Percentiles rank a stretch among this genome's conserved stretches.
Evolutionary conservation across 2,329 filamentous ascomycete species (phyloP).

Genomic region (Orbilia javanica): DNA sequence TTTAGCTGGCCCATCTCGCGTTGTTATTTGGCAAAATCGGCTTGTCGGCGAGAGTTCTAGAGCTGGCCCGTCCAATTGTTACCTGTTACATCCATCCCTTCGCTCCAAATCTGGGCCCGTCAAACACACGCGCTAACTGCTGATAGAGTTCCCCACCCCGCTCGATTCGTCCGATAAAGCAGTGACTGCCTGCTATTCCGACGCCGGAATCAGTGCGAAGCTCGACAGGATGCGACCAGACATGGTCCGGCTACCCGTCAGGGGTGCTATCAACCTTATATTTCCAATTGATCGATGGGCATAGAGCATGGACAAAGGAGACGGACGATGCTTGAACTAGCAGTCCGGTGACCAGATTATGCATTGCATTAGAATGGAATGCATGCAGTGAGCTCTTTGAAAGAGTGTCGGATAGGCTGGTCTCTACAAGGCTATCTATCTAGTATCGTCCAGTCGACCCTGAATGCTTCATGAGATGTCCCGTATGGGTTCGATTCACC

Average conservation of each 20-base stretch:
- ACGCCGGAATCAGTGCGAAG: slow-evolving; percentile 51
- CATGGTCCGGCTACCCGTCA: slow-evolving; percentile 30
- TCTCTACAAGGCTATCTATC: not conserved
- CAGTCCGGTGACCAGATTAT: slow-evolving; percentile 4
- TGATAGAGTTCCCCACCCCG: slow-evolving; percentile 21
- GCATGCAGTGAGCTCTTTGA: slow-evolving; percentile 33
- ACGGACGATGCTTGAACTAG: slow-evolving; percentile 2
- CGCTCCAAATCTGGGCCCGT: slow-evolving; percentile 15
- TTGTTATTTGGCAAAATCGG: slow-evolving; percentile 17
- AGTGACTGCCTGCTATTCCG: slow-evolving; percentile 18
- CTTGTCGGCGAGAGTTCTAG: slow-evolving; percentile 24
- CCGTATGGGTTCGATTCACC: too few relatives aligned
- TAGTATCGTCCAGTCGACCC: not conserved
- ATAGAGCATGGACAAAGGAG: not conserved
- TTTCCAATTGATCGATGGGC: slow-evolving; percentile 21
- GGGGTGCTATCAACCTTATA: slow-evolving; percentile 47
- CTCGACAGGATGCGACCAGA: not conserved
- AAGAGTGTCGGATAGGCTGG: not conserved
- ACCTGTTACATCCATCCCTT: slow-evolving; percentile 7
- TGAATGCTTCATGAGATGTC: not conserved
- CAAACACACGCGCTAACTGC: slow-evolving; percentile 12
- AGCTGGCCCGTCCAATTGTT: slow-evolving; percentile 11
- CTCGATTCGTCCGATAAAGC: slow-evolving; percentile 58
- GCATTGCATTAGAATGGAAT: slow-evolving; percentile 41
- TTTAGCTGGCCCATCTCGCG: slow-evolving; percentile 22